Evolutionary conservation across 805 yeast genomes (phyloP), one percentile per base, ranked within the genome.

Genomic region (Candida suzukii): DNA sequence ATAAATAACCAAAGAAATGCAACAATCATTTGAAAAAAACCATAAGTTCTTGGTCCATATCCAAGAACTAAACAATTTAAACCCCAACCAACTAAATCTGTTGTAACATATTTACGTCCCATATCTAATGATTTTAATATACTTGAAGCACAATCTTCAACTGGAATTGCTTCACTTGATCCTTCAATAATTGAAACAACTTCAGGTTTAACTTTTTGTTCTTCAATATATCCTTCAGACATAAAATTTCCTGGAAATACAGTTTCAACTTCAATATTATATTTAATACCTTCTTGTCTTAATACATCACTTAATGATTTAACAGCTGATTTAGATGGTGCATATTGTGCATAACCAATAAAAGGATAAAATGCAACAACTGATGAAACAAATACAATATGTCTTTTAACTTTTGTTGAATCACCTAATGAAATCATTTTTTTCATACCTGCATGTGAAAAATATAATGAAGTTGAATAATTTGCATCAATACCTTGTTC

Each of bases 321-420:
- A 14, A 91, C 58, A 0, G 96, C 95, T 0, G 87, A 82, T 58
- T 93, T 93, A 49, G 80, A 61, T 1, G 99, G 99, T 0, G 93
- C 90, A 57, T 93, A 93, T 52, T 87, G 91, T 0, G 80, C 73
- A 58, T 93, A 93, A 0, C 99, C 99, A 35, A 88, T 84, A 54
- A 91, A 83, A 5, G 96, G 88, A 66, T 77, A 91, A 49, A 83
- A 78, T 2, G 95, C 88, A 10, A 83, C 77, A 4, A 80, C 84
- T 2, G 96, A 86, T 0, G 96, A 84, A 52, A 73, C 81, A 45
- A 70, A 74, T 20, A 78, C 76, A 49, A 78, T 71, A 53, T 71
- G 82, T 43, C 80, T 74, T 41, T 32, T 31, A 1, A 40, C 21
- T 6, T 27, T n/a, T 11, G 41, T 27, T 12, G 40, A 24, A 30